phyloP scores from a whole-genome alignment of 345 rosid species.

The Camelina laxa region DNA sequence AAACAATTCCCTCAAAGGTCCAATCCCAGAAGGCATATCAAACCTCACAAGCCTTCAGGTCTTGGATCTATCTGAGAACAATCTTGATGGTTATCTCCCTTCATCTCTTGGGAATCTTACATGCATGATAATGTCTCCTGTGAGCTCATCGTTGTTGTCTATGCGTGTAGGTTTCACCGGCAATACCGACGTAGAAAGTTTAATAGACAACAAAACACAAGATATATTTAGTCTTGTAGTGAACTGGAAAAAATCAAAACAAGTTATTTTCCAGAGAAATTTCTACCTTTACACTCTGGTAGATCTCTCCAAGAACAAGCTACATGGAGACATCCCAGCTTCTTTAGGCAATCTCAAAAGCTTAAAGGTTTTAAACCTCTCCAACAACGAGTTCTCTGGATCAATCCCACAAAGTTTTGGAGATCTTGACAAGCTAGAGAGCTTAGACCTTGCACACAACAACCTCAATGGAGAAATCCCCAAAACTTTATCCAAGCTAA shows the following conservation, averaged over 20 bases:
- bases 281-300: constrained; percentile 41
- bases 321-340: constrained; percentile 47
- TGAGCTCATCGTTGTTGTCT: background rate
- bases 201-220: no score
- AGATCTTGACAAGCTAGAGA: constrained; percentile 38
- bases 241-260: constrained; percentile 47
- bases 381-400: constrained; percentile 46
- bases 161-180: no score
- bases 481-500: constrained; percentile 35
- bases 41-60: constrained; percentile 44
- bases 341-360: constrained; percentile 44
- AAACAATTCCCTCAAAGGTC: constrained; percentile 43
- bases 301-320: constrained; percentile 51
- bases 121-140: constrained; percentile 38
- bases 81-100: constrained; percentile 44
- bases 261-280: constrained; percentile 30
- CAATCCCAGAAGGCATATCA: constrained; percentile 43
- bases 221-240: no score
- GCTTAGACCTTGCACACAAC: constrained; percentile 51
- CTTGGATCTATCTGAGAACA: constrained; percentile 48
- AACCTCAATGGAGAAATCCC: constrained; percentile 46
- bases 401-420: constrained; percentile 43
- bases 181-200: no score
- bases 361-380: constrained; percentile 47
- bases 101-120: constrained; percentile 46